Conservation (phyloP, 805 yeast species). For the Ogataea corticis region DNA sequence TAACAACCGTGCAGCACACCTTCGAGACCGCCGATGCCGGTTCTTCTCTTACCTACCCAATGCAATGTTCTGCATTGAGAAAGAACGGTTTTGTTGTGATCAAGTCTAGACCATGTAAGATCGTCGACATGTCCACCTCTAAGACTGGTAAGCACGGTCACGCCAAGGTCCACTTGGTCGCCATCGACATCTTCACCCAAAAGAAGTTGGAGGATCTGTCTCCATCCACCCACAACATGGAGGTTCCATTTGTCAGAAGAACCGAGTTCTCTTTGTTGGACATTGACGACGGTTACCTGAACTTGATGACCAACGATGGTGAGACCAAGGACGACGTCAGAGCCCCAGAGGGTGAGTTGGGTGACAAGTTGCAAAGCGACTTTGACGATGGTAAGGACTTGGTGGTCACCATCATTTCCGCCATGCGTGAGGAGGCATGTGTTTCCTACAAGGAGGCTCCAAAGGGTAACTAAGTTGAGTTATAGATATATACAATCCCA, state of each 20-base stretch:
- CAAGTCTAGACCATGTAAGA: slow-evolving; percentile 99
- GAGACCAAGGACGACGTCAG: slow-evolving; percentile 99
- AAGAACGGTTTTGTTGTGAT: slow-evolving; percentile 99
- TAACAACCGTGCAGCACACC: slow-evolving; percentile 58
- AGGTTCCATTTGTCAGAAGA: slow-evolving; percentile 97
- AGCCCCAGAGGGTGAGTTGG: slow-evolving; percentile 97
- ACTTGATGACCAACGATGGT: slow-evolving; percentile 96
- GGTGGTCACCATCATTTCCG: slow-evolving; percentile 92
- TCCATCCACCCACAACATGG: slow-evolving; percentile 99
- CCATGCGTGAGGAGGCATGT: slow-evolving; percentile 99
- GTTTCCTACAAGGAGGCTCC: slow-evolving; percentile 99
- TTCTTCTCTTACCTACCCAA: slow-evolving; percentile 97
- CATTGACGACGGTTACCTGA: slow-evolving; percentile 97
- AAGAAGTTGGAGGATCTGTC: slow-evolving; percentile 99
- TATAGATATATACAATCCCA: slow-evolving; percentile 11
- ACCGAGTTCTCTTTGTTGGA: slow-evolving; percentile 95
- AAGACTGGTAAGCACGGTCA: slow-evolving; percentile 99
- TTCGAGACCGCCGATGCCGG: slow-evolving; percentile 99
- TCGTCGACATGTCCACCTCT: slow-evolving; percentile 99
- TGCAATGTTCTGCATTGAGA: slow-evolving; percentile 99
- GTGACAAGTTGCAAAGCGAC: slow-evolving; percentile 87
- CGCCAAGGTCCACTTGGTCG: slow-evolving; percentile 99
- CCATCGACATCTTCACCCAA: slow-evolving; percentile 97
- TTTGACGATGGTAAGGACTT: slow-evolving; percentile 98
- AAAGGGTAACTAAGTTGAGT: slow-evolving; percentile 43